A percentile compares a stretch with the other conserved stretches of the same genome.
These are phyloP conservation scores for Wickerhamomyces mucosus DNA, from an alignment of 805 yeast species.

Conservation along the genomic window DNA sequence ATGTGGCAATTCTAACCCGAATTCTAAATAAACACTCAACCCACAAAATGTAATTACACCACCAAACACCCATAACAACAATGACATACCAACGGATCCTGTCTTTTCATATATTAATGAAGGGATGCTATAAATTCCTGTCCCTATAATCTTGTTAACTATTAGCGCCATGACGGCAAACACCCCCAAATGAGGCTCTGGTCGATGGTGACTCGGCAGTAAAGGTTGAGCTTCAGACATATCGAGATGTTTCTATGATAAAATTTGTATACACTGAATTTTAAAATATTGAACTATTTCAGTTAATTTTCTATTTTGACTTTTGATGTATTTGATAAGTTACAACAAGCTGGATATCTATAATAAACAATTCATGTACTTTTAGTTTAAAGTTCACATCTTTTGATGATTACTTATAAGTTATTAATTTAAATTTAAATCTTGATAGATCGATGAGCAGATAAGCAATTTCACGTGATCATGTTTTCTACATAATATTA, in stretches of 20 bases:
- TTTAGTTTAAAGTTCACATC: no score
- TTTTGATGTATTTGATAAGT: no score
- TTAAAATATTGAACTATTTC: no score
- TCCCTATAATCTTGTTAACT: constrained; percentile 63
- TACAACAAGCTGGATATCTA: no score
- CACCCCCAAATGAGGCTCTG: constrained; percentile 12
- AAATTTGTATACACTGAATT: no score
- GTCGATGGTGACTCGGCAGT: constrained; percentile 5
- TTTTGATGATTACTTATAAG: no score
- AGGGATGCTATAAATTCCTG: constrained; percentile 65
- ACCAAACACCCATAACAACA: constrained; percentile 54
- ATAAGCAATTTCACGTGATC: no score
- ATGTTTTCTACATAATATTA: no score
- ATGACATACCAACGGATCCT: constrained; percentile 50
- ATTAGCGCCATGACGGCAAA: constrained; percentile 29
- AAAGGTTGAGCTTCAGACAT: constrained; percentile 6
- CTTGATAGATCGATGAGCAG: no score
- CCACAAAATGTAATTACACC: constrained; percentile 48
- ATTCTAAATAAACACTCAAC: constrained; percentile 50
- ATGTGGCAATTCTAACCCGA: constrained; percentile 54
- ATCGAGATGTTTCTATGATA: background rate
- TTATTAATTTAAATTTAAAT: no score
- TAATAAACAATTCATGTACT: no score
- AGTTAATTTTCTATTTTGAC: no score
- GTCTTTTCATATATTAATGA: constrained; percentile 47